phyloP scores from a whole-genome alignment of 345 rosid species.

The Citrus unshiu region DNA sequence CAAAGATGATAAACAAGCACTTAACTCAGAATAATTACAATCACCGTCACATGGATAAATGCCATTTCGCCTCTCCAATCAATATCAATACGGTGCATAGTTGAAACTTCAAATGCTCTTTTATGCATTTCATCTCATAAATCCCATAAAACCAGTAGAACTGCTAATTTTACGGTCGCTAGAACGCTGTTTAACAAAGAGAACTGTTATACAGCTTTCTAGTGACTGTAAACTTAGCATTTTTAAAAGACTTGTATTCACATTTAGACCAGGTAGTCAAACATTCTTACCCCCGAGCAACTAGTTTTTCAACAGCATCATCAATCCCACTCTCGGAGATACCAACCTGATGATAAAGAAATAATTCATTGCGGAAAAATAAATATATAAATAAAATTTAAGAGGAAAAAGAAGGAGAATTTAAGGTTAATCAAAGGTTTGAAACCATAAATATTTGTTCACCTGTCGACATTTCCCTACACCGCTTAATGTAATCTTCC shows the following conservation, averaged over 20 bases:
- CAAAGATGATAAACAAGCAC: slow-evolving; percentile 5
- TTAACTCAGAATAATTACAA: neutral
- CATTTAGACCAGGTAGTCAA: neutral
- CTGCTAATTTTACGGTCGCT: neutral
- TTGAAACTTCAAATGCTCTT: neutral
- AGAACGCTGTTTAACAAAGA: neutral
- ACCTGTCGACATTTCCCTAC: slow-evolving; percentile 99
- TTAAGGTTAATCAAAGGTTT: neutral
- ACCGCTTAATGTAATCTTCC: slow-evolving; percentile 93
- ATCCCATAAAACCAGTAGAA: too few species aligned
- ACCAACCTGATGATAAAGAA: slow-evolving; percentile 58
- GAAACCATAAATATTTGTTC: slow-evolving; percentile 4
- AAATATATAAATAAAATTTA: too few species aligned
- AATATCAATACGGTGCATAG: neutral
- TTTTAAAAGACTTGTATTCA: neutral
- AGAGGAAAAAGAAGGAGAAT: neutral
- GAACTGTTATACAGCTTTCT: neutral
- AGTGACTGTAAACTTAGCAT: too few species aligned
- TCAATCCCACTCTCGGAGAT: slow-evolving; percentile 85
- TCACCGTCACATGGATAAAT: slow-evolving; percentile 7
- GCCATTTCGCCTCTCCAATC: slow-evolving; percentile 9
- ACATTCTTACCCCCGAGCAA: slow-evolving; percentile 81
- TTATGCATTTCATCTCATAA: neutral
- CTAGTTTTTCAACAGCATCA: slow-evolving; percentile 82
- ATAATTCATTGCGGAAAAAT: neutral